Evolutionary conservation across 192 early-diverging fungal genomes (phyloP).

Genomic region (Umbelopsis sp.): DNA sequence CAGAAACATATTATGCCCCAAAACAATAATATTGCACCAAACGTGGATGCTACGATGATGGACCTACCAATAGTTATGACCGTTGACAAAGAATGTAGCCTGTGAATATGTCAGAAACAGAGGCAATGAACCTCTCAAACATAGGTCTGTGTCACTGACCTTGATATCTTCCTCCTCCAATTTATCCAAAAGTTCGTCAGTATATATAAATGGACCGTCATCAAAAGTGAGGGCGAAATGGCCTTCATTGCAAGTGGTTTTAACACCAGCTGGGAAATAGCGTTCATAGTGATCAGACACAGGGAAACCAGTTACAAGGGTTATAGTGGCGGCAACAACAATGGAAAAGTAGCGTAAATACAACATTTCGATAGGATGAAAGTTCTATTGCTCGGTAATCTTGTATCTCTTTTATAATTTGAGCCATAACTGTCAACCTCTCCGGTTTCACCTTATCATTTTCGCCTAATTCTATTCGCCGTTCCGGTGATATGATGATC

Average conservation of each 20-base stretch:
- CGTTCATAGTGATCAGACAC: no score
- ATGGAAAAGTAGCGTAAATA: no score
- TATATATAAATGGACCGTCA: conserved; percentile 32
- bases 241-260: conserved; percentile 27
- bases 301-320: no score
- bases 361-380: no score
- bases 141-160: neutral
- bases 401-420: no score
- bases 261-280: neutral
- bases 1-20: neutral
- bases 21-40: neutral
- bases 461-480: no score
- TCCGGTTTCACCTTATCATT: no score
- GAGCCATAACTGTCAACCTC: no score
- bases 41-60: neutral
- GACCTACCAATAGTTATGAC: conserved; percentile 44
- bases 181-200: conserved; percentile 22
- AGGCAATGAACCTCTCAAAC: neutral
- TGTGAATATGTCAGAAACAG: neutral
- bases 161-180: conserved; percentile 20
- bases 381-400: no score
- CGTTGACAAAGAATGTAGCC: conserved; percentile 74
- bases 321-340: no score
- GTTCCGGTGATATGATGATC: no score
- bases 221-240: conserved; percentile 34